Base-by-base conservation (phyloP, 257 asterid species). In the Echites panduratus region DNA sequence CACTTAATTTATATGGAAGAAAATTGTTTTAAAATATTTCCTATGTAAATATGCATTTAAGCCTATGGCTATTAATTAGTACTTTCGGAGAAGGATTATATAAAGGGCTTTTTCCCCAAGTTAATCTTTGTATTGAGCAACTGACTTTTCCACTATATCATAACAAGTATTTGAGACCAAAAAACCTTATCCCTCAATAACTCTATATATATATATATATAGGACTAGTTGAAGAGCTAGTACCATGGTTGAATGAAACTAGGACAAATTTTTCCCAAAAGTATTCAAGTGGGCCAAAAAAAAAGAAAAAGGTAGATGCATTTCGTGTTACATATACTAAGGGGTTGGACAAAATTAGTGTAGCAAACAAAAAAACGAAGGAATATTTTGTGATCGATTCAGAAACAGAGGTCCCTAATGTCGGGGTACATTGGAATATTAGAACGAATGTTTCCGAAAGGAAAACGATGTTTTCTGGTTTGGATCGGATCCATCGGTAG, bases 351-450 rank as follows among this genome's bases (percentile, higher is more conserved):
- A n/a, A 63, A 63, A 1, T 63, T 63, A 63, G 68, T 2, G 13
- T 38, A 63, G 27, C 68, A 35, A 63, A 63, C 27, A 63, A n/a
- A n/a, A 63, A 63, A 38, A 3, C 27, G 13, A 62, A 62, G 7
- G 67, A 32, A 62, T 62, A 62, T 62, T 12, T 35, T 63, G 68
- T 63, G 68, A 63, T 35, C 48, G n/a, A n/a, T n/a, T n/a, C 68
- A 20, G 48, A 63, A 48, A 35, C 68, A 63, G 47, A 63, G 68
- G 68, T 38, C 68, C 68, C 68, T 63, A 35, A 63, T 63, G 68
- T 63, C 68, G 68, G 68, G 68, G 48, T 19, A 19, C 48, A 9
- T 17, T 63, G 68, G 48, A 63, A 38, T 63, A 4, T 63, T 63
- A 13, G 27, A 63, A 63, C 47, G 43, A 47, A 61, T 57, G 29